Evolutionary conservation across 225 moss, liverwort and hornwort species (phyloP).

Genomic region (Rhytidiadelphus loreus): DNA sequence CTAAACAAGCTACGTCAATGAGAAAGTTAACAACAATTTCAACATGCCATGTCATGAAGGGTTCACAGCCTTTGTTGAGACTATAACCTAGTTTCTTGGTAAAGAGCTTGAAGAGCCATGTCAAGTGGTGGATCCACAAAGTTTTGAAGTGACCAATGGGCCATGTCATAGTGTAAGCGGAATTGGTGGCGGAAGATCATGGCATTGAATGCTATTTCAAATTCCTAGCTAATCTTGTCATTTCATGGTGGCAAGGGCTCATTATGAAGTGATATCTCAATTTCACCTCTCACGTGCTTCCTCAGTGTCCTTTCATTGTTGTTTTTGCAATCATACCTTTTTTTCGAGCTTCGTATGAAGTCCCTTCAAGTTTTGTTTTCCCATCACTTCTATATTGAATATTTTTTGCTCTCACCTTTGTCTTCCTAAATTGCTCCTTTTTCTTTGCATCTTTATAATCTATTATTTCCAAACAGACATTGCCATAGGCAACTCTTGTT

Average conservation of each 20-base stretch:
- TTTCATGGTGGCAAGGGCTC: accelerated
- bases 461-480: too few species aligned
- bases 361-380: background rate
- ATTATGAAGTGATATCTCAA: too few species aligned
- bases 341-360: background rate
- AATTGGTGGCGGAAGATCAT: background rate
- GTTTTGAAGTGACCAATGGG: accelerated
- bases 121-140: background rate
- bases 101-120: accelerated
- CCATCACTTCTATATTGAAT: too few species aligned
- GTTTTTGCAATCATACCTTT: background rate
- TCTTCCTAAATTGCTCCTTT: too few species aligned
- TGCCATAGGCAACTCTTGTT: too few species aligned
- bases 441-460: too few species aligned
- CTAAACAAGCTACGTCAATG: accelerated
- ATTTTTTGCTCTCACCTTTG: too few species aligned
- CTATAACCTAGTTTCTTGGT: background rate
- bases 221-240: background rate
- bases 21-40: background rate
- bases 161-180: accelerated
- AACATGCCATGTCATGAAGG: accelerated
- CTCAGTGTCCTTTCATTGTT: background rate
- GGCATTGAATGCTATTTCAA: background rate
- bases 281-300: background rate
- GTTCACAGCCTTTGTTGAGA: accelerated